Percentiles rank a stretch among this genome's conserved stretches.
Evolutionary conservation across 2,329 filamentous ascomycete species (phyloP).

Genomic region (Penicillium sp.): DNA sequence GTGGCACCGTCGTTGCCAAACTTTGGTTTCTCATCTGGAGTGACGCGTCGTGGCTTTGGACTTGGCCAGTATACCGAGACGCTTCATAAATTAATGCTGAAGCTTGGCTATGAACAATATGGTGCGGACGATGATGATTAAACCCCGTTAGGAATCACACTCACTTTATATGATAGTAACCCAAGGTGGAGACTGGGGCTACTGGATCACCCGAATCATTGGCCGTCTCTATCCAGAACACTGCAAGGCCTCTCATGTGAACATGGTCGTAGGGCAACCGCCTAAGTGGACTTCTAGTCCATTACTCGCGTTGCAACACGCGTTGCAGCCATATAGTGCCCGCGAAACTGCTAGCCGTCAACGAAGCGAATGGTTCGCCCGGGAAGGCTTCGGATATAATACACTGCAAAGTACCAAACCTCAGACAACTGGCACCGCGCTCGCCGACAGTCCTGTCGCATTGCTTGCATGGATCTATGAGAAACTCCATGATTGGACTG

Average conservation of each 20-base stretch:
- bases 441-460: conserved; percentile 64
- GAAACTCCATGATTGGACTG: conserved; percentile 73
- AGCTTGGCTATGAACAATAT: conserved; percentile 60
- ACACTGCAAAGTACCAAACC: conserved; percentile 61
- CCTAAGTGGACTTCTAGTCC: conserved; percentile 52
- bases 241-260: conserved; percentile 58
- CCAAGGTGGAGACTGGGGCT: conserved; percentile 67
- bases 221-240: conserved; percentile 54
- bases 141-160: background rate
- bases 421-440: conserved; percentile 63
- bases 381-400: conserved; percentile 47
- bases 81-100: conserved; percentile 62
- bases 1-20: conserved; percentile 52
- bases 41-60: conserved; percentile 47
- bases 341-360: conserved; percentile 15
- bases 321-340: conserved; percentile 14
- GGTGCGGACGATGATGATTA: conserved; percentile 25
- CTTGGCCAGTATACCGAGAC: conserved; percentile 59
- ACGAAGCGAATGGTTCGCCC: conserved; percentile 17
- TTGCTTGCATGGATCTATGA: conserved; percentile 75
- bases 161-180: conserved; percentile 26
- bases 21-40: conserved; percentile 50
- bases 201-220: conserved; percentile 58
- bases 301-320: conserved; percentile 43
- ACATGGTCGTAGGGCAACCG: conserved; percentile 48